These are phyloP conservation scores for Ogataea nitratoaversa DNA, from an alignment of 805 yeast species.

Conservation along the genomic window DNA sequence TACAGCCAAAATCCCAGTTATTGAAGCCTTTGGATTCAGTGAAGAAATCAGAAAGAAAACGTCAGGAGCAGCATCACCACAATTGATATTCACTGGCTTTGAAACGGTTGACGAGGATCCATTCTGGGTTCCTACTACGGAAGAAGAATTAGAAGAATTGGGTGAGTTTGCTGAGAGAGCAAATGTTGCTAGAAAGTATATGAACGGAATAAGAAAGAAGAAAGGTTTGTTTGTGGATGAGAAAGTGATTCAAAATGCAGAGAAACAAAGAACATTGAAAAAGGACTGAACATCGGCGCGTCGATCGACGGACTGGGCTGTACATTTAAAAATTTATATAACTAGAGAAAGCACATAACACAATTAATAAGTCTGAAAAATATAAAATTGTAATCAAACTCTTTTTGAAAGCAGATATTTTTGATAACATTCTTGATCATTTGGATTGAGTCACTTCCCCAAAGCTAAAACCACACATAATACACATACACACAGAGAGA, in stretches of 20 bases:
- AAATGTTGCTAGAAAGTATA: conserved; percentile 82
- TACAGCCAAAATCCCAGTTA: conserved; percentile 82
- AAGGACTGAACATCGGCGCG: conserved; percentile 39
- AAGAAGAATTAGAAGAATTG: conserved; percentile 87
- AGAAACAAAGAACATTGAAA: conserved; percentile 86
- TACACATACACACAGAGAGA: conserved; percentile 11
- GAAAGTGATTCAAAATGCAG: conserved; percentile 87
- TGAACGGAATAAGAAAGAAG: conserved; percentile 75
- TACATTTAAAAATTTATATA: no score
- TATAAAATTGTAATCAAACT: background rate
- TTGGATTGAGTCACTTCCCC: no score
- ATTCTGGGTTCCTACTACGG: conserved; percentile 98
- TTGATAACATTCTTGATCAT: no score
- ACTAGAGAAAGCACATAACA: no score
- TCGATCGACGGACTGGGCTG: background rate
- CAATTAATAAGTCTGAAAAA: no score
- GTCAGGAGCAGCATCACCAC: conserved; percentile 97
- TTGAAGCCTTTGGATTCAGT: conserved; percentile 94
- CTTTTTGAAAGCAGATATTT: no score
- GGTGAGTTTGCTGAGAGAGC: conserved; percentile 93
- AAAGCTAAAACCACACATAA: background rate
- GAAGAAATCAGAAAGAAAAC: conserved; percentile 92
- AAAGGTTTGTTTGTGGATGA: conserved; percentile 90
- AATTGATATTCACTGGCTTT: conserved; percentile 84
- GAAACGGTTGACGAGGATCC: conserved; percentile 90